Conservation (phyloP, 1,139 yeast species). For the Yamadazyma blattariae region DNA sequence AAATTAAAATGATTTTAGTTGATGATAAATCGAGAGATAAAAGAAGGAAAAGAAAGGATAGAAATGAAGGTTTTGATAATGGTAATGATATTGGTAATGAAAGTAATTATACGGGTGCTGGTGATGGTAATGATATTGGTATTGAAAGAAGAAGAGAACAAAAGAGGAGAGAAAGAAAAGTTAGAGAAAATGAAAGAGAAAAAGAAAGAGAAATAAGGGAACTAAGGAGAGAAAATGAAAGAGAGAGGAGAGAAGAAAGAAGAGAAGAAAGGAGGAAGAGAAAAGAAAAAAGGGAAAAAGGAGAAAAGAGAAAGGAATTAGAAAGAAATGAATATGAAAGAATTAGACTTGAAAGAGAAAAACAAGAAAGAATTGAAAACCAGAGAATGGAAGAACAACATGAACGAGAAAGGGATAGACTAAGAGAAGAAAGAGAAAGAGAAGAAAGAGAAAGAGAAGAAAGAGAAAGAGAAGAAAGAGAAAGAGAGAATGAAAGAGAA, state of each 20-base stretch:
- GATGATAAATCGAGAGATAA: background rate
- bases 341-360: constrained; percentile 3
- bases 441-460: constrained; percentile 1
- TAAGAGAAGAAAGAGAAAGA: constrained; percentile 2
- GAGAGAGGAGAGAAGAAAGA: background rate
- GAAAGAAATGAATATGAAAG: constrained; percentile 4
- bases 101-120: no score
- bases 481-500: constrained; percentile 2
- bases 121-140: background rate
- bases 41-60: background rate
- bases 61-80: no score
- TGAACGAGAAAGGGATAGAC: no score
- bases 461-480: constrained; percentile 3
- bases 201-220: no score
- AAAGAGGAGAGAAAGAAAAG: background rate
- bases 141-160: background rate
- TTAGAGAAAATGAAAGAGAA: no score
- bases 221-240: constrained; percentile 3
- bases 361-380: constrained; percentile 3
- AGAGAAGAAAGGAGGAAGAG: background rate
- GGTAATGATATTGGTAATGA: no score
- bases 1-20: background rate
- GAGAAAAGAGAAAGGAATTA: background rate
- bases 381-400: constrained; percentile 3
- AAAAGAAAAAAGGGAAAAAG: background rate